Percentiles rank a stretch among this genome's conserved stretches.
Evolutionary conservation across 139 green algal genomes (phyloP).

Genomic region (Diplosphaera chodatii): DNA sequence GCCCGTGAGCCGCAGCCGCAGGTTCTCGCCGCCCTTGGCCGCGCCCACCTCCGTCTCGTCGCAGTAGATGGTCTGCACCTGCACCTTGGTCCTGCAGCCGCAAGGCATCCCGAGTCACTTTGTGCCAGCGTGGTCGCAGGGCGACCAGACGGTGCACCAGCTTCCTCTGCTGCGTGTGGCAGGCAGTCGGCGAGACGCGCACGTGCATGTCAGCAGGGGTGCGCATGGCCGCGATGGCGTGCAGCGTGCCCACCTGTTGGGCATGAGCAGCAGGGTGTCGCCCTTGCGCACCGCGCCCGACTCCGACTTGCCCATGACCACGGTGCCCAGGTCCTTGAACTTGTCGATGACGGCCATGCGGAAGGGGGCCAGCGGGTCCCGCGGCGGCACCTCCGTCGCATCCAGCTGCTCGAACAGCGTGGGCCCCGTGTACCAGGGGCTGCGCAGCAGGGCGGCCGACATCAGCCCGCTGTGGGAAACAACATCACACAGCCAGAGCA

Average conservation of each 20-base stretch:
- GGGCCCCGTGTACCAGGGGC: constrained; percentile 64
- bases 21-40: constrained; percentile 72
- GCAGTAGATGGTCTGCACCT: constrained; percentile 81
- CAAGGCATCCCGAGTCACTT: too few relatives aligned
- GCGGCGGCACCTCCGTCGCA: constrained; percentile 55
- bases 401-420: constrained; percentile 92
- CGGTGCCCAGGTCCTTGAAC: constrained; percentile 94
- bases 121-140: too few relatives aligned
- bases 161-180: too few relatives aligned
- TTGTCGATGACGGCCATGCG: constrained; percentile 96
- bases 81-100: constrained; percentile 45
- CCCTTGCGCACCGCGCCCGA: constrained; percentile 74
- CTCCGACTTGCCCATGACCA: constrained; percentile 98
- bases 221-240: too few relatives aligned
- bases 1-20: constrained; percentile 68
- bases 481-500: too few relatives aligned
- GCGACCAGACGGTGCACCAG: too few relatives aligned
- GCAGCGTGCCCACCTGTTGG: too few relatives aligned
- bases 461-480: too few relatives aligned
- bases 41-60: constrained; percentile 85
- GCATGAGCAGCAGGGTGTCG: constrained; percentile 87
- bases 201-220: too few relatives aligned
- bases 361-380: constrained; percentile 65
- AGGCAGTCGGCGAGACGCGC: too few relatives aligned
- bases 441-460: background rate